These are phyloP conservation scores for Catunica adiposa DNA, from an alignment of 2,329 filamentous ascomycete species.

Conservation along the genomic window DNA sequence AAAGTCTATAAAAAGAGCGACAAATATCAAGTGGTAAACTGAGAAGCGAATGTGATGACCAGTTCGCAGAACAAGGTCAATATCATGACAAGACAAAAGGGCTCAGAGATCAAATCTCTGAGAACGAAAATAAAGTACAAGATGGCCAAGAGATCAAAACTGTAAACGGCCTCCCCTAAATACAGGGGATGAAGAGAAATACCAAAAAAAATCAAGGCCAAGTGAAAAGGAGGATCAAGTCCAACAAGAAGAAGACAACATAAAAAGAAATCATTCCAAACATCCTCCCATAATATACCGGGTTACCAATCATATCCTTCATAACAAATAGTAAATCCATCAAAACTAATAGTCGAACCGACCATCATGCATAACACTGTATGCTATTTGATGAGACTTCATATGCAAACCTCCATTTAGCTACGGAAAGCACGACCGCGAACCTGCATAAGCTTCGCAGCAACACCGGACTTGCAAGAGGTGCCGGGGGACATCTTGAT, in stretches of 20 bases:
- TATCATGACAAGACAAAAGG: slow-evolving; percentile 2
- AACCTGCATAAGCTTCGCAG: not conserved
- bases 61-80: slow-evolving; percentile 8
- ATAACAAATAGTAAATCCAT: too few relatives aligned
- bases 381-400: too few relatives aligned
- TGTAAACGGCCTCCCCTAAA: slow-evolving; percentile 1
- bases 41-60: not conserved
- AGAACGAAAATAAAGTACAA: not conserved
- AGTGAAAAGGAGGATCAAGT: not conserved
- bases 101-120: not conserved
- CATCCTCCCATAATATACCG: slow-evolving; percentile 5
- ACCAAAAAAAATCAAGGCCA: not conserved
- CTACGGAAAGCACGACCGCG: not conserved
- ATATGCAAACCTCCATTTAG: not conserved
- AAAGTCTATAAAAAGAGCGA: not conserved
- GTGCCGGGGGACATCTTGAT: slow-evolving; percentile 38
- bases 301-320: slow-evolving; percentile 2
- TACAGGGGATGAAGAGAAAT: slow-evolving; percentile 3
- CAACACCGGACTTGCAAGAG: slow-evolving; percentile 25
- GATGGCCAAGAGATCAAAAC: not conserved
- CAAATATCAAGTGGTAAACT: not conserved
- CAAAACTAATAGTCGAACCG: not conserved
- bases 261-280: slow-evolving; percentile 3
- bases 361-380: not conserved
- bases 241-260: not conserved